Evolutionary conservation across 106 monocot genomes (phyloP).

Genomic region (Dendrobium chrysotoxum): DNA sequence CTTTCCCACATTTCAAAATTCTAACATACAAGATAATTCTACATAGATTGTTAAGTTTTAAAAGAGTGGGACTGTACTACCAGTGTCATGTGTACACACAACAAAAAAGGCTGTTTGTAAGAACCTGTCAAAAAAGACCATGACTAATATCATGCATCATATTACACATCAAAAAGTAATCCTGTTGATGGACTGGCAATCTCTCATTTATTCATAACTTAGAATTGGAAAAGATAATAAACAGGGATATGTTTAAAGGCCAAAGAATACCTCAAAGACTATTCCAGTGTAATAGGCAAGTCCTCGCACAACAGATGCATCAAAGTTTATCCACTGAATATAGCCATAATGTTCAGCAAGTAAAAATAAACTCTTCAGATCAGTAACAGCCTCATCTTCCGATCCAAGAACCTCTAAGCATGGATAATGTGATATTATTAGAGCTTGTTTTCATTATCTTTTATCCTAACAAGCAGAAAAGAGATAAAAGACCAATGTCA

Average conservation of each 20-base stretch:
- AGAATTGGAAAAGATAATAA: background rate
- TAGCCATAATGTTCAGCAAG: slow-evolving; percentile 92
- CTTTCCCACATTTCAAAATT: background rate
- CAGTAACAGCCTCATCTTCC: slow-evolving; percentile 80
- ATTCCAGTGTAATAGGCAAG: slow-evolving; percentile 98
- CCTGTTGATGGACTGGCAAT: background rate
- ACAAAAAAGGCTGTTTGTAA: background rate
- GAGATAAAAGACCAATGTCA: background rate
- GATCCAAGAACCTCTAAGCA: slow-evolving; percentile 77
- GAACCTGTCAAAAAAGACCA: background rate
- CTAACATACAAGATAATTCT: background rate
- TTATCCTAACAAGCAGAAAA: background rate
- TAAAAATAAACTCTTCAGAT: slow-evolving; percentile 82
- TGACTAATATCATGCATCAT: background rate
- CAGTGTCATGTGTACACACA: background rate
- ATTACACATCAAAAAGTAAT: background rate
- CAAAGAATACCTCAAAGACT: slow-evolving; percentile 84
- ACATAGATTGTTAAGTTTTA: background rate
- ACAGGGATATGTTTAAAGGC: background rate
- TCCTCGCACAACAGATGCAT: slow-evolving; percentile 97
- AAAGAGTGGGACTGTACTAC: background rate
- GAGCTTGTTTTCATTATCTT: background rate
- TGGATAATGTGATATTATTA: slow-evolving; percentile 7
- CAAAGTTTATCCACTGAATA: slow-evolving; percentile 89
- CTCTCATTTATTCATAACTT: background rate